Evolutionary conservation across 768 basidiomycete species (phyloP).

Genomic region (Serendipita vermifera): DNA sequence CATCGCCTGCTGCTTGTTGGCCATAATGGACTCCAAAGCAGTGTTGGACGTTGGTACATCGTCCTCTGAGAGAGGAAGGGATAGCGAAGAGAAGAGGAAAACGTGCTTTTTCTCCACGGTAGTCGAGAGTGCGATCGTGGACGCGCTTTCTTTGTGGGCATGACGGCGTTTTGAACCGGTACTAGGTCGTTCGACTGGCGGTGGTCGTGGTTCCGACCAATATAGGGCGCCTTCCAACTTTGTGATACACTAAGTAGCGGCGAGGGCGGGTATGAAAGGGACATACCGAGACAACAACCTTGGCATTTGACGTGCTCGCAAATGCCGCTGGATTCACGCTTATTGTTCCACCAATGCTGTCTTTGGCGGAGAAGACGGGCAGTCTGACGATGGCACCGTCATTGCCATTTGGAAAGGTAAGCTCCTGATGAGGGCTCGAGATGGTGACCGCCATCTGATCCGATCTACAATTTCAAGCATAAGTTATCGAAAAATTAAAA

Average conservation of each 20-base stretch:
- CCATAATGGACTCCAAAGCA: neutral
- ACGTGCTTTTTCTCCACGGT: conserved; percentile 1
- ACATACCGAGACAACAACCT: conserved; percentile 4
- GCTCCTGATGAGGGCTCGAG: conserved; percentile 1
- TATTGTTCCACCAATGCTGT: conserved; percentile 8
- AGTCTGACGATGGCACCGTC: conserved; percentile 3
- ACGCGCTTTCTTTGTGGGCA: conserved; percentile 6
- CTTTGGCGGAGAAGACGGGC: conserved; percentile 1
- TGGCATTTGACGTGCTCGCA: conserved; percentile 1
- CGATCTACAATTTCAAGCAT: neutral
- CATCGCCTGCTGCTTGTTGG: conserved; percentile 3
- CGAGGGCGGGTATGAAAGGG: neutral
- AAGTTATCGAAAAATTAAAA: no score
- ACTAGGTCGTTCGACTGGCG: neutral
- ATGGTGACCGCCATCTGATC: conserved; percentile 6
- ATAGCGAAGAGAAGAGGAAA: neutral
- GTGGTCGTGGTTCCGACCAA: neutral
- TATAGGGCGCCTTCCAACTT: conserved; percentile 4
- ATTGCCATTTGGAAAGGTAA: conserved; percentile 8
- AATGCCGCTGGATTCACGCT: conserved; percentile 5
- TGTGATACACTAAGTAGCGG: neutral
- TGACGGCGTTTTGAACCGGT: neutral
- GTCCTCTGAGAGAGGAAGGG: neutral
- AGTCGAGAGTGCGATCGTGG: neutral
- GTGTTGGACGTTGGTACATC: neutral